These are phyloP conservation scores for Umbelopsis sp. DNA, from an alignment of 192 early-diverging fungal genomes.

Conservation along the genomic window DNA sequence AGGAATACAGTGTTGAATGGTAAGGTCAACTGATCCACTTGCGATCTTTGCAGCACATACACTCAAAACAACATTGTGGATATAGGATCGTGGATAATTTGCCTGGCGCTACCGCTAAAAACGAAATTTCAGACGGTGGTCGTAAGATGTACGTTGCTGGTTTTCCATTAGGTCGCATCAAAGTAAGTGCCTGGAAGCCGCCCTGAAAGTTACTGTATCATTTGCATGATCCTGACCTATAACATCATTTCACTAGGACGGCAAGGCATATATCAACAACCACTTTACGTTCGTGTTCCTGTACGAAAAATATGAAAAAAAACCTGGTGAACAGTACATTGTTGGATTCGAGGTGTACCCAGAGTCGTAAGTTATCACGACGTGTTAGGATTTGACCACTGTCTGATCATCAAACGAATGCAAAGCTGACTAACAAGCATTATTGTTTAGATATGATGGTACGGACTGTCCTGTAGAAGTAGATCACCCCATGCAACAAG, in stretches of 20 bases:
- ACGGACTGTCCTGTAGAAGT: neutral
- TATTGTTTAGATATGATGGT: neutral
- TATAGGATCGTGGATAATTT: conserved; percentile 65
- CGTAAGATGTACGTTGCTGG: conserved; percentile 55
- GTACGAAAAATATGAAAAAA: conserved; percentile 44
- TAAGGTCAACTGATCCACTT: neutral
- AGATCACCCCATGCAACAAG: conserved; percentile 30
- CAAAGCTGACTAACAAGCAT: neutral
- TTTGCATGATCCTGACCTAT: neutral
- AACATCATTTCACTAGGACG: neutral
- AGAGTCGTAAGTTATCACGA: conserved; percentile 43
- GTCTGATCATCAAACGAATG: neutral
- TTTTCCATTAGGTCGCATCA: conserved; percentile 51
- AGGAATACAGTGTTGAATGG: conserved; percentile 68
- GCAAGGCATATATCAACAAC: conserved; percentile 58
- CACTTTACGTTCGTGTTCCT: conserved; percentile 58
- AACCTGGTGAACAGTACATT: conserved; percentile 46
- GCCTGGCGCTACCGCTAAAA: conserved; percentile 59
- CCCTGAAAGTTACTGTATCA: neutral
- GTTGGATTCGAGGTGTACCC: conserved; percentile 71
- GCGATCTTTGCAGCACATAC: no score
- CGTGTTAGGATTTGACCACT: neutral
- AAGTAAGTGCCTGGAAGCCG: neutral
- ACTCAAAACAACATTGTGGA: neutral
- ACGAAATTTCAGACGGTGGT: conserved; percentile 28